Evolutionary conservation across 768 basidiomycete genomes (phyloP).

Genomic region (Trametes meyenii): DNA sequence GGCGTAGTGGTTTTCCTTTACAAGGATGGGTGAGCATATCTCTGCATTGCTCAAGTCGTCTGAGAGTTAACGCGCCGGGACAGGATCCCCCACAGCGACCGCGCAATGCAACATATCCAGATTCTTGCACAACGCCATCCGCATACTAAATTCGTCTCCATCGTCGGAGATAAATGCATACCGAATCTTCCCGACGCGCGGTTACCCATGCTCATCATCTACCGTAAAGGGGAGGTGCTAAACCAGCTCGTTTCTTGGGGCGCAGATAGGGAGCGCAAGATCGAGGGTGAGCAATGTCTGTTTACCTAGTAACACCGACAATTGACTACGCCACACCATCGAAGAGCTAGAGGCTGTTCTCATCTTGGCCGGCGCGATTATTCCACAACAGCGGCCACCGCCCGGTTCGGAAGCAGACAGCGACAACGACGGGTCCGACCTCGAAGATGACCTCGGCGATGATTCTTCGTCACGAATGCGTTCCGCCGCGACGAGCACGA

Average conservation of each 20-base stretch:
- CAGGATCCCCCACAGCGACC: slow-evolving; percentile 82
- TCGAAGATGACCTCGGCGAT: slow-evolving; percentile 47
- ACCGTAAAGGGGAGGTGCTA: slow-evolving; percentile 88
- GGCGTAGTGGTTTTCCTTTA: slow-evolving; percentile 94
- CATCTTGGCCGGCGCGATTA: slow-evolving; percentile 65
- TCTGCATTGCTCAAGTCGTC: background rate
- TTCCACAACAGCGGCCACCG: slow-evolving; percentile 53
- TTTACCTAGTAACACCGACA: slow-evolving; percentile 1
- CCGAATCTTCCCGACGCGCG: slow-evolving; percentile 92
- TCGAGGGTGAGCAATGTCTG: slow-evolving; percentile 64
- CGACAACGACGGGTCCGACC: slow-evolving; percentile 43
- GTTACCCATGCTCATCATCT: slow-evolving; percentile 90
- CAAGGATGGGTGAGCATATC: slow-evolving; percentile 80
- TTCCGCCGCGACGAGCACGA: slow-evolving; percentile 61
- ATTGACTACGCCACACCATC: background rate
- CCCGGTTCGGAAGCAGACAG: slow-evolving; percentile 22
- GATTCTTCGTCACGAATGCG: slow-evolving; percentile 57
- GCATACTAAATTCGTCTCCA: slow-evolving; percentile 93
- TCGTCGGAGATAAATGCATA: slow-evolving; percentile 93
- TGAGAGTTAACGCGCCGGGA: background rate
- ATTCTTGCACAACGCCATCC: slow-evolving; percentile 82
- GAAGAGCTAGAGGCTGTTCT: slow-evolving; percentile 74
- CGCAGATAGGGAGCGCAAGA: slow-evolving; percentile 70
- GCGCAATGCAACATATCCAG: slow-evolving; percentile 68
- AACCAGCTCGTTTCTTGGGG: slow-evolving; percentile 88